phyloP scores from a whole-genome alignment of 1,284 basidiomycete species.

The Vanrija sp. region DNA sequence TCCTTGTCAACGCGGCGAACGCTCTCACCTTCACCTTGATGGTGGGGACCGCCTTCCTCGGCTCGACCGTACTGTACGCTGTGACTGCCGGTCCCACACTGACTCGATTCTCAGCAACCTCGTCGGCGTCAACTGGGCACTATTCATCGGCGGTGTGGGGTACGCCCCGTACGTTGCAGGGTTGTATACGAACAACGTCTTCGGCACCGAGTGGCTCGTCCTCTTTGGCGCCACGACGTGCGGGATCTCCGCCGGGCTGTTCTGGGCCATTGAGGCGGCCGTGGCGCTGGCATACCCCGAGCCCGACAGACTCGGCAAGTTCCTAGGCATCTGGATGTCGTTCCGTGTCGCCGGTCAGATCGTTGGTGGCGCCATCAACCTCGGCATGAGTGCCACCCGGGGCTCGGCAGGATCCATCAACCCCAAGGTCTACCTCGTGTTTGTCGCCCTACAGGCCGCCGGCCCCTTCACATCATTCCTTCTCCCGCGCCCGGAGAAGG shows the following conservation, averaged over 20 bases:
- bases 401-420: slow-evolving; percentile 7
- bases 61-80: background rate
- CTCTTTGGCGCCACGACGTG: slow-evolving; percentile 31
- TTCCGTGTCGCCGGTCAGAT: slow-evolving; percentile 33
- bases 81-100: background rate
- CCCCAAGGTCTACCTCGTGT: slow-evolving; percentile 22
- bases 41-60: slow-evolving; percentile 17
- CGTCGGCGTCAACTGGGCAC: slow-evolving; percentile 6
- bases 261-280: slow-evolving; percentile 28
- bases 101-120: background rate
- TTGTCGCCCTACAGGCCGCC: slow-evolving; percentile 35
- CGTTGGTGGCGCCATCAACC: slow-evolving; percentile 40
- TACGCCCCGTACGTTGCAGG: slow-evolving; percentile 37
- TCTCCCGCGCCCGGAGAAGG: slow-evolving; percentile 5
- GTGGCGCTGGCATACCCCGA: slow-evolving; percentile 36
- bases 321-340: slow-evolving; percentile 36
- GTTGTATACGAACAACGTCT: slow-evolving; percentile 32
- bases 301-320: slow-evolving; percentile 28
- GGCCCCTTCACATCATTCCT: slow-evolving; percentile 13
- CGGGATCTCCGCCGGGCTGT: slow-evolving; percentile 37
- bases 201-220: slow-evolving; percentile 28
- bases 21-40: slow-evolving; percentile 38
- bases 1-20: slow-evolving; percentile 42
- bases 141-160: slow-evolving; percentile 17
- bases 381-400: slow-evolving; percentile 32